Percentiles rank a stretch among this genome's conserved stretches.
These are phyloP conservation scores for Croton laevigatus DNA, from an alignment of 441 rosid genomes.

Conservation along the genomic window DNA sequence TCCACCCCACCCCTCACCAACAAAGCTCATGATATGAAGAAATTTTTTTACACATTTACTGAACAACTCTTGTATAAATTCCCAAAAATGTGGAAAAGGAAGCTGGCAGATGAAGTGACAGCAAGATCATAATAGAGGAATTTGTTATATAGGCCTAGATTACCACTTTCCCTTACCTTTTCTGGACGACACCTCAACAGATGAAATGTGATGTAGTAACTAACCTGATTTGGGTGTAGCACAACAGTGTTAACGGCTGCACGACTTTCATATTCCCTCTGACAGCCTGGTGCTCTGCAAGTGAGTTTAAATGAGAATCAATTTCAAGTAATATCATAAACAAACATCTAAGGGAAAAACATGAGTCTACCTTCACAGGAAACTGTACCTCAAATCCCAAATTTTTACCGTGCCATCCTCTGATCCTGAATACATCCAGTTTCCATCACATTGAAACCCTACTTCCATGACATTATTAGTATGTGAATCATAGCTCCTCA, in stretches of 20 bases:
- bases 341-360: neutral
- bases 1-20: neutral
- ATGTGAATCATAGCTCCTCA: conserved; percentile 91
- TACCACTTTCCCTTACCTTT: neutral
- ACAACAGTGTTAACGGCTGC: conserved; percentile 94
- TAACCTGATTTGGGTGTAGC: conserved; percentile 92
- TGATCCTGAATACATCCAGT: conserved; percentile 99
- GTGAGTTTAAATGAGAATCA: conserved; percentile 22
- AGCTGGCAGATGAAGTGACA: neutral
- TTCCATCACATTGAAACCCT: conserved; percentile 95
- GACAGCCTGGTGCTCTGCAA: conserved; percentile 92
- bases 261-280: conserved; percentile 94
- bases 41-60: no score
- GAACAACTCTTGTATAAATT: no score
- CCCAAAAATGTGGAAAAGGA: neutral
- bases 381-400: conserved; percentile 82
- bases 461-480: conserved; percentile 95
- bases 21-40: no score
- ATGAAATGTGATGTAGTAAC: neutral
- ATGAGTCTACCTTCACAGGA: neutral
- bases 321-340: conserved; percentile 6
- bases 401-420: conserved; percentile 96
- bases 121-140: neutral
- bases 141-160: neutral
- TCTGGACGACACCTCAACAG: neutral